Percentiles rank a stretch among this genome's conserved stretches.
Evolutionary conservation across 78 protist genomes (phyloP).

Genomic region (Protostelium mycophagum): DNA sequence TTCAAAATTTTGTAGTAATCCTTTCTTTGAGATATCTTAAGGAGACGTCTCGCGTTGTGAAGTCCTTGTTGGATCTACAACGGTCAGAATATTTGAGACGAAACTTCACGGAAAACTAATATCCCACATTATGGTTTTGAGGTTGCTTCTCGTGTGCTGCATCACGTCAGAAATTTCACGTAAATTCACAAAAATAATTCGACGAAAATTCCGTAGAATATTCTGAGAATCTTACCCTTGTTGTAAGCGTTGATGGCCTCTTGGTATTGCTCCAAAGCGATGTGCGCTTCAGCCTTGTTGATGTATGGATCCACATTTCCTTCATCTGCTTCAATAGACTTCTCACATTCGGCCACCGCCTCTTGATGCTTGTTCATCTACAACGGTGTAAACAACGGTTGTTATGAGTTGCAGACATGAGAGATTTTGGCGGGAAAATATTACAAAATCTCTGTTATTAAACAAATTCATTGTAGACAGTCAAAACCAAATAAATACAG

Average conservation of each 20-base stretch:
- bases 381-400: too few species aligned
- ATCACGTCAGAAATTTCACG: background rate
- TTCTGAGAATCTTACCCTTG: slow-evolving; percentile 15
- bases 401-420: too few species aligned
- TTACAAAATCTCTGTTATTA: too few species aligned
- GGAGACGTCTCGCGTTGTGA: slow-evolving; percentile 38
- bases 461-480: too few species aligned
- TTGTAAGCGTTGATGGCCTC: slow-evolving; percentile 67
- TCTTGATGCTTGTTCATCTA: slow-evolving; percentile 40
- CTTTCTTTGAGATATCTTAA: slow-evolving; percentile 45
- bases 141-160: background rate
- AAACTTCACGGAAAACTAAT: too few species aligned
- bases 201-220: background rate
- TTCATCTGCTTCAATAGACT: slow-evolving; percentile 45
- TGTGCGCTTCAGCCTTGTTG: slow-evolving; percentile 47
- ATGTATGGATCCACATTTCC: slow-evolving; percentile 31
- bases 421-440: too few species aligned
- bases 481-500: too few species aligned
- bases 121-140: background rate
- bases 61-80: background rate
- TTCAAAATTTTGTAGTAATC: slow-evolving; percentile 72
- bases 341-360: slow-evolving; percentile 48
- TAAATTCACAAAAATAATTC: background rate
- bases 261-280: slow-evolving; percentile 36
- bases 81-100: slow-evolving; percentile 25